Conservation (phyloP, 1,139 yeast species). For the Nakaseomyces delphensis region DNA sequence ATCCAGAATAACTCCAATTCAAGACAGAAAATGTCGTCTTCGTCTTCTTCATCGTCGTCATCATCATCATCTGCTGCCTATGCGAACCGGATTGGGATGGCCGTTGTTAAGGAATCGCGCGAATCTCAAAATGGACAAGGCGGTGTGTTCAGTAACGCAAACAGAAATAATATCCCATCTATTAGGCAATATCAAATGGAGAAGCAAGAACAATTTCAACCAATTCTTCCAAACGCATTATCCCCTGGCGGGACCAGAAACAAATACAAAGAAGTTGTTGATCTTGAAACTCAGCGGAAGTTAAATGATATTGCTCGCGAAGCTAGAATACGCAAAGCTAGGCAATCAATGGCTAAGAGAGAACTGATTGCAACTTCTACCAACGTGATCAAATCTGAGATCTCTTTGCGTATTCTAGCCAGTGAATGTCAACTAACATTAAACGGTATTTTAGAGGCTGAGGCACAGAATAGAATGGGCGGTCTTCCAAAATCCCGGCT, state of each 20-base stretch:
- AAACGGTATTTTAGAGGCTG: slow-evolving; percentile 37
- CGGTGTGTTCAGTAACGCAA: slow-evolving; percentile 31
- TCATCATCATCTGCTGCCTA: not conserved
- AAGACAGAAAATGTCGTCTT: not conserved
- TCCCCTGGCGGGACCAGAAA: slow-evolving; percentile 88
- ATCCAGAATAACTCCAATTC: slow-evolving; percentile 25
- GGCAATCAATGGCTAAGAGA: slow-evolving; percentile 27
- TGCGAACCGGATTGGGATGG: slow-evolving; percentile 32
- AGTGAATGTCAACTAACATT: slow-evolving; percentile 38
- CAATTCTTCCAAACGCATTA: slow-evolving; percentile 76
- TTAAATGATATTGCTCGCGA: slow-evolving; percentile 30
- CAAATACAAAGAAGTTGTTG: slow-evolving; percentile 68
- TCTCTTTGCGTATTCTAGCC: slow-evolving; percentile 35
- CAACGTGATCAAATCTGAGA: slow-evolving; percentile 28
- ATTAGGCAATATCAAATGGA: slow-evolving; percentile 9
- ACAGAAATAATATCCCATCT: slow-evolving; percentile 7
- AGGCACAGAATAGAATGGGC: slow-evolving; percentile 37
- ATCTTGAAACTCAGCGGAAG: slow-evolving; percentile 29
- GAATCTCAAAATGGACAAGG: not conserved
- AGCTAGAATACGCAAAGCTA: slow-evolving; percentile 31
- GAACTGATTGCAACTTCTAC: slow-evolving; percentile 29
- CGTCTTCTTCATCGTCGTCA: not conserved
- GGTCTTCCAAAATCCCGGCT: slow-evolving; percentile 29
- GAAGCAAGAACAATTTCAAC: slow-evolving; percentile 16
- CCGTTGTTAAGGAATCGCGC: not conserved